Evolutionary conservation across 352 stramenopile genomes (phyloP).

Genomic region (Phytophthora melonis): DNA sequence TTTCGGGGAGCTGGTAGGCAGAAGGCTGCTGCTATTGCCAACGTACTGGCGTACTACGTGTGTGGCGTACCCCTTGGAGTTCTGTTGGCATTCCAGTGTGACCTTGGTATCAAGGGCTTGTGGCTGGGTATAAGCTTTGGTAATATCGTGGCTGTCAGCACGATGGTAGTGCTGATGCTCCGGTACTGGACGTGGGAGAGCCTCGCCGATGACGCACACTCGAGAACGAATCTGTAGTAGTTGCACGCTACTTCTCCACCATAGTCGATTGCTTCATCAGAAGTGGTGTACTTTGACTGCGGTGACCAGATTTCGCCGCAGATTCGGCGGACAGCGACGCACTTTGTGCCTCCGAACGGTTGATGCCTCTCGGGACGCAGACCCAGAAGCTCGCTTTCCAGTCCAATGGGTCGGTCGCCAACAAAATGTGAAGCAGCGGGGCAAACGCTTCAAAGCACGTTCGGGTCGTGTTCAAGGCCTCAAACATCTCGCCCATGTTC

Average conservation of each 20-base stretch:
- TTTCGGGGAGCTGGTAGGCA: conserved; percentile 69
- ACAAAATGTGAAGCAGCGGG: conserved; percentile 39
- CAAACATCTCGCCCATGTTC: conserved; percentile 28
- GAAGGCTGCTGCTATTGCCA: conserved; percentile 52
- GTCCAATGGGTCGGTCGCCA: conserved; percentile 31
- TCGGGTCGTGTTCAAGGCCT: conserved; percentile 24
- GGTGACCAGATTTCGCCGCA: not conserved
- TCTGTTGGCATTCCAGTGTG: conserved; percentile 52
- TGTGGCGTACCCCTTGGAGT: conserved; percentile 68
- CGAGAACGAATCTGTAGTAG: not conserved
- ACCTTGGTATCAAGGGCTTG: conserved; percentile 54
- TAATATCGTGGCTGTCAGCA: conserved; percentile 18
- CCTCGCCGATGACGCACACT: not conserved
- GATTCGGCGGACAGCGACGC: conserved; percentile 1
- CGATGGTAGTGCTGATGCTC: conserved; percentile 2
- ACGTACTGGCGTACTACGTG: conserved; percentile 72
- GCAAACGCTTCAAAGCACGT: conserved; percentile 36
- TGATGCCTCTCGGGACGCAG: not conserved
- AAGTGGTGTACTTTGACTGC: not conserved
- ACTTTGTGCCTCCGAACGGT: not conserved
- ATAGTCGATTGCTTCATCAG: not conserved
- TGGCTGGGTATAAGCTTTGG: conserved; percentile 58
- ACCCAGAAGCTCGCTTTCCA: conserved; percentile 30
- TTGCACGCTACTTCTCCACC: not conserved
- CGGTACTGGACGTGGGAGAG: not conserved